Base-by-base conservation (phyloP, 164 flowering plant species). In the Vitis riparia region DNA sequence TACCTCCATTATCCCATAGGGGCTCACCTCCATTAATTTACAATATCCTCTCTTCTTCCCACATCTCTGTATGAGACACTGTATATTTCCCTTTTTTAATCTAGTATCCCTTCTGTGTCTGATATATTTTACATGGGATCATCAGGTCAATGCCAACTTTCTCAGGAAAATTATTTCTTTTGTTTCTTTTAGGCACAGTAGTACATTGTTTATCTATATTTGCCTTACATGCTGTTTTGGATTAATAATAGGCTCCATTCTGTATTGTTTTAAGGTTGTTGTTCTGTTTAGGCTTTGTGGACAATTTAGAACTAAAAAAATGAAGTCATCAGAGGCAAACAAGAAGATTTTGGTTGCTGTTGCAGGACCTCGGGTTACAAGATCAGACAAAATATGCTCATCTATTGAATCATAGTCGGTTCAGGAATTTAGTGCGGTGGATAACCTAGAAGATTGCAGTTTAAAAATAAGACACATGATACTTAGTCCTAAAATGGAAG, bases 11-110 rank as follows among this genome's bases (percentile, higher is more conserved):
- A 11, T 58, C 16, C 16, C 52, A 59, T 8, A 37, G 73, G 65
- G 71, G 62, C 53, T 63, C 71, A 51, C 65, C 15, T 47, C 9
- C 53, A 65, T 65, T 78, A 55, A 11, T 72, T 76, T 68, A 75
- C 56, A 75, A 68, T 78, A 74, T 75, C 76, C 55, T 75, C 48
- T 51, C 59, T 56, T 71, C 57, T 66, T 72, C 78, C 71, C 75
- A 65, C 66, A 71, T 64, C 66, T 78, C 49, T 59, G 69, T 23
- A 62, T 19, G 71, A 66, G 71, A 29, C 23, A 30, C 64, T 11
- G 37, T 13, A 3, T 11, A 12, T 55, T 30, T 59, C 47, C 59
- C 17, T 27, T 23, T 11, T 51, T 15, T 9, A 50, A 50, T 29
- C 37, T 13, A 59, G 30, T 59, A 37, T 0, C 44, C 7, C 13